Base-by-base conservation (phyloP, 208 protist species). In the Kentomonas sorsogonicus region DNA sequence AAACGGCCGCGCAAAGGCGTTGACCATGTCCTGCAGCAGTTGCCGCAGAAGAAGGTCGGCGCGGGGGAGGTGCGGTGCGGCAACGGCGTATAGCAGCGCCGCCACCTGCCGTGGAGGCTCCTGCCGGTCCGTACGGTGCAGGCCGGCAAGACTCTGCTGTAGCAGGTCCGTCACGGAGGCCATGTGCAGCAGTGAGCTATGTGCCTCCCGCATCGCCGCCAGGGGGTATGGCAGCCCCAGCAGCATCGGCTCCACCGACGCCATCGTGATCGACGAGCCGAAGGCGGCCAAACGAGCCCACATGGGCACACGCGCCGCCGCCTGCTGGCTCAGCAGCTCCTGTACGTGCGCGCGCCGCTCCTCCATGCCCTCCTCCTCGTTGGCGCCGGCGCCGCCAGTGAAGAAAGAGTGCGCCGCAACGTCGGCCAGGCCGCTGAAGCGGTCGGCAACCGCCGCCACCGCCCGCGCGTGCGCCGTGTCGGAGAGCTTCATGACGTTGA, bases 141-240 rank as follows among this genome's bases (percentile, higher is more conserved):
- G 54, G 10, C 18, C 31, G 18, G 45, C 29, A 0, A 84, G 36
- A 7, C 66, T 59, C 6, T 59, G 16, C 7, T 53, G 33, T 25
- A 86, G 60, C 38, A 86, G 64, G 36, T 86, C 73, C 29, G 74
- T 72, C 22, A 70, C 75, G 2, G 78, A 72, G 38, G 63, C 64
- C 7, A 86, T 51, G 20, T 71, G 78, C 22, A 68, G 74, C 55
- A 86, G 58, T n/a, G 77, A 78, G 50, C 74, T 78, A 48, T 63
- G 63, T 44, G 79, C 65, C 47, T 74, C 71, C 9, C 69, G 63
- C 63, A 81, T 76, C 23, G 53, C 60, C 36, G 53, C 51, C 25
- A 64, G 52, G 1, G 79, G 79, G 52, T 81, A 87, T 13, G 71
- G 61, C 34, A 56, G 51, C 38, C 79, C 79, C 40, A 63, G 72